A percentile compares a stretch with the other conserved stretches of the same genome.
Conservation (phyloP, 805 yeast species). For the Grigorovia yakushimaensis region DNA sequence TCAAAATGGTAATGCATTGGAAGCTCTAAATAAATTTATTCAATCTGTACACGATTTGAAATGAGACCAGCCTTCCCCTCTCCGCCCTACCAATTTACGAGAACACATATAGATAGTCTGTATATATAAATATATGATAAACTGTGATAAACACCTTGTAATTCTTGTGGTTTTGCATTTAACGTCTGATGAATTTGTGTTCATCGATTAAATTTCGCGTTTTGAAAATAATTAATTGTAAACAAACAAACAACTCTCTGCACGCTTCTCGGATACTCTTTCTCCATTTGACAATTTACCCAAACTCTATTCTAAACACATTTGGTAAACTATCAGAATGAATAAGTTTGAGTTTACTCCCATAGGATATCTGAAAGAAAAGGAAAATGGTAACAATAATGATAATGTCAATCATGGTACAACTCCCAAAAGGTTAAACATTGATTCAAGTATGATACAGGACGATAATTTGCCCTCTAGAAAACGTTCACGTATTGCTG, state of each 20-base stretch:
- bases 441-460: neutral
- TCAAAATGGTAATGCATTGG: slow-evolving; percentile 52
- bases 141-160: too few relatives aligned
- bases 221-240: slow-evolving; percentile 1
- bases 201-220: neutral
- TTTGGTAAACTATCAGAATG: slow-evolving; percentile 3
- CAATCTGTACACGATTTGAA: slow-evolving; percentile 3
- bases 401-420: slow-evolving; percentile 2
- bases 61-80: too few relatives aligned
- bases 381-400: slow-evolving; percentile 2
- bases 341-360: slow-evolving; percentile 34
- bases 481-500: slow-evolving; percentile 7
- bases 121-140: too few relatives aligned
- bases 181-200: too few relatives aligned
- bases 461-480: slow-evolving; percentile 7
- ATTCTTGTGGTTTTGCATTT: too few relatives aligned
- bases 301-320: too few relatives aligned
- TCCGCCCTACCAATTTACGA: too few relatives aligned
- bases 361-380: slow-evolving; percentile 28
- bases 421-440: neutral
- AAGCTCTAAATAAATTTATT: slow-evolving; percentile 46
- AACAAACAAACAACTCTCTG: too few relatives aligned
- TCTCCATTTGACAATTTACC: too few relatives aligned
- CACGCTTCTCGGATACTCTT: too few relatives aligned
- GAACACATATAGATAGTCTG: too few relatives aligned